A percentile compares a stretch with the other conserved stretches of the same genome.
These are phyloP conservation scores for Colletotrichum cereale DNA, from an alignment of 2,329 filamentous ascomycete species.

Conservation along the genomic window DNA sequence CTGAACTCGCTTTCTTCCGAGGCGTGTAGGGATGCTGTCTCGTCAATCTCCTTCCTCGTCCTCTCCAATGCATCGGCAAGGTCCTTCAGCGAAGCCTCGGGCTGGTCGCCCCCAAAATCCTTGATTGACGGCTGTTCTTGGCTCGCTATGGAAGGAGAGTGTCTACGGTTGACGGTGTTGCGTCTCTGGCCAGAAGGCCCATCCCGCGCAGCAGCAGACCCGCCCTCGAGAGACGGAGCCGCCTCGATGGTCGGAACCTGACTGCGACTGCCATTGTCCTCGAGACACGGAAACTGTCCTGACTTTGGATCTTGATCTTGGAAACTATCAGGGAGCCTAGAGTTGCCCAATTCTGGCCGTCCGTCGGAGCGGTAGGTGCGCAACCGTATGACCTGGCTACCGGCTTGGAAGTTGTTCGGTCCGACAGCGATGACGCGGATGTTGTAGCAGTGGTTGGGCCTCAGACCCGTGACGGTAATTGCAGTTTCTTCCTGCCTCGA, in stretches of 20 bases:
- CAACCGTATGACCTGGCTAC: constrained; percentile 86
- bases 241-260: constrained; percentile 72
- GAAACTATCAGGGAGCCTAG: constrained; percentile 68
- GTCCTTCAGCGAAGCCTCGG: constrained; percentile 78
- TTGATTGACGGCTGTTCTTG: constrained; percentile 63
- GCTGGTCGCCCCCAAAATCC: constrained; percentile 59
- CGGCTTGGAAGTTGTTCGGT: constrained; percentile 90
- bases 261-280: constrained; percentile 61
- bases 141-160: constrained; percentile 63
- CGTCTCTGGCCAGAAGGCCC: constrained; percentile 67
- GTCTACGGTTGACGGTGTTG: constrained; percentile 78
- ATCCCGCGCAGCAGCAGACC: constrained; percentile 74
- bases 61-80: constrained; percentile 85
- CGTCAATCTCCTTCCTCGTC: constrained; percentile 86
- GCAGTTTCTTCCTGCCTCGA: constrained; percentile 83
- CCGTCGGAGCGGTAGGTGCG: constrained; percentile 79
- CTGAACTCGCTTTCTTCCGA: constrained; percentile 80
- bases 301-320: constrained; percentile 61
- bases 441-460: constrained; percentile 91
- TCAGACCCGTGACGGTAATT: constrained; percentile 90
- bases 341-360: constrained; percentile 69
- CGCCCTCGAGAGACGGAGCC: constrained; percentile 70
- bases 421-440: constrained; percentile 93
- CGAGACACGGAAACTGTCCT: constrained; percentile 43
- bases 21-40: constrained; percentile 76